Evolutionary conservation across 2,329 filamentous ascomycete species (phyloP).

Genomic region (Pseudocercospora eumusae): DNA sequence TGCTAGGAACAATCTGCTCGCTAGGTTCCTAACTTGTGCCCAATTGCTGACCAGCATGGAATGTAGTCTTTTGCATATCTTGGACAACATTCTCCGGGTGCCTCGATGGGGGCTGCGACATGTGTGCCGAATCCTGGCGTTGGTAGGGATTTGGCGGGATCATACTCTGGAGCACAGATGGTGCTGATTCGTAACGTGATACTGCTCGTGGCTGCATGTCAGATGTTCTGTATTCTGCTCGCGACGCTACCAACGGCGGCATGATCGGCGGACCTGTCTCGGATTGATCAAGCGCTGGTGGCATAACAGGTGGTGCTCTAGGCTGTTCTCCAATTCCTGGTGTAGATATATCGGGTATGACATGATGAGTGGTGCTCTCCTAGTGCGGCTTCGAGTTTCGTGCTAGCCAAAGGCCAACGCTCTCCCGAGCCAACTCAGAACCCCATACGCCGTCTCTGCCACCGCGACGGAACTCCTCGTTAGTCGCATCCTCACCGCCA

Average conservation of each 20-base stretch:
- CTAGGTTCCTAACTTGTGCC: background rate
- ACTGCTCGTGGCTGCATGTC: background rate
- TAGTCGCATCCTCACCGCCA: conserved; percentile 52
- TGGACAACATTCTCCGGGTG: background rate
- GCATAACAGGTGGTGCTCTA: conserved; percentile 9
- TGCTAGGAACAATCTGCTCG: background rate
- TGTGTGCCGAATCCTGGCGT: background rate
- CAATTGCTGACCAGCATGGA: background rate
- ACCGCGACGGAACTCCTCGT: conserved; percentile 69
- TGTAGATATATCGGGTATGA: conserved; percentile 7
- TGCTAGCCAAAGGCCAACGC: conserved; percentile 60
- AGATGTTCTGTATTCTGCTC: background rate
- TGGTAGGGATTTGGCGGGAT: background rate
- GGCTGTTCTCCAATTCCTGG: background rate
- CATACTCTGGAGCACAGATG: background rate
- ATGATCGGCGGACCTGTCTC: background rate
- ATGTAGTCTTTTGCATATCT: background rate
- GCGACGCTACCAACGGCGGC: background rate
- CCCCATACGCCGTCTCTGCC: conserved; percentile 66
- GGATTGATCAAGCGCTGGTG: background rate
- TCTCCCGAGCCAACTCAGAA: conserved; percentile 61
- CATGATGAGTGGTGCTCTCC: conserved; percentile 7
- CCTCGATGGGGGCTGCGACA: background rate
- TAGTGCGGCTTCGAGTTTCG: conserved; percentile 30
- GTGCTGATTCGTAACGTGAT: background rate